Conservation (phyloP, 306 rosid genomes). For the Citrullus amarus region DNA sequence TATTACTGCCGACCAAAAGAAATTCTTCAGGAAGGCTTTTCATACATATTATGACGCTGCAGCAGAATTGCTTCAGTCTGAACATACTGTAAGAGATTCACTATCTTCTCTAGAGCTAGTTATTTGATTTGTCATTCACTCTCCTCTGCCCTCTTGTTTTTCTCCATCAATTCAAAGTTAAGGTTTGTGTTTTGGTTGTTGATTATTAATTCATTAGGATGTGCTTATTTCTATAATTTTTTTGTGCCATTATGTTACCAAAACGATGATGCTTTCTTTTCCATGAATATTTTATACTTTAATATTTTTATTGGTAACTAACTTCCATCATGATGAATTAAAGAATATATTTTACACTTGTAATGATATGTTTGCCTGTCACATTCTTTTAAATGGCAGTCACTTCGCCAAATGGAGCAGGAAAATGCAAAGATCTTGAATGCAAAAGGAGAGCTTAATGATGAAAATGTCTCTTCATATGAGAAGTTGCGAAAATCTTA, state of each 20-base stretch:
- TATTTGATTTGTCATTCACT: neutral
- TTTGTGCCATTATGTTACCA: neutral
- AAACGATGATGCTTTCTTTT: neutral
- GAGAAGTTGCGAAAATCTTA: conserved; percentile 95
- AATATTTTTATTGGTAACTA: neutral
- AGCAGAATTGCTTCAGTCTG: conserved; percentile 84
- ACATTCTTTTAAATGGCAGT: conserved; percentile 30
- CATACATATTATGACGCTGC: conserved; percentile 78
- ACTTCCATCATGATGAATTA: neutral
- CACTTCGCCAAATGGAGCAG: conserved; percentile 88
- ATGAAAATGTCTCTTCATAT: conserved; percentile 70
- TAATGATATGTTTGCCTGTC: conserved; percentile 10
- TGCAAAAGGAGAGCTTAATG: conserved; percentile 96
- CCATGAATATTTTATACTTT: neutral
- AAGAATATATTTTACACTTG: neutral
- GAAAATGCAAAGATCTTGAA: conserved; percentile 90
- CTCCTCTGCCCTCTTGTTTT: conserved; percentile 7
- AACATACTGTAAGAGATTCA: conserved; percentile 68
- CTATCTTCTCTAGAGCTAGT: neutral
- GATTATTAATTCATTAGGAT: neutral
- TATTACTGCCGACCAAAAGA: conserved; percentile 86
- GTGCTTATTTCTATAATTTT: neutral
- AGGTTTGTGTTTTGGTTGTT: neutral
- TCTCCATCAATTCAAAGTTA: neutral
- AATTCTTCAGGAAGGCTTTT: conserved; percentile 65